phyloP scores from a whole-genome alignment of 2,329 filamentous ascomycete species.

The Metarhizium album region DNA sequence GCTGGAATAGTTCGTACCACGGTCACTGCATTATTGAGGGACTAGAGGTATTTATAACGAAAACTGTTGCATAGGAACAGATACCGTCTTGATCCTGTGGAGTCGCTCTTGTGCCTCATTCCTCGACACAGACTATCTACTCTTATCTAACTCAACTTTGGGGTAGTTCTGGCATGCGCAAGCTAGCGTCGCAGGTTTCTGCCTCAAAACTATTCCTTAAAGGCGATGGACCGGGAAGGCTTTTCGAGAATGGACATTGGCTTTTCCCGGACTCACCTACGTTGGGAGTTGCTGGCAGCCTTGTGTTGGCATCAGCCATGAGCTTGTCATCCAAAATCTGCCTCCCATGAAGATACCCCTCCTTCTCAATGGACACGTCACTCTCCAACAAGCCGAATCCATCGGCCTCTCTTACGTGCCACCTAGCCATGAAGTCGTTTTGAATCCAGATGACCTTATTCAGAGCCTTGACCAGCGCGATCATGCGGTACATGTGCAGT shows the following conservation, averaged over 20 bases:
- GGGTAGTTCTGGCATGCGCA: neutral
- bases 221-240: neutral
- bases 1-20: slow-evolving; percentile 2
- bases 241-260: neutral
- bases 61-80: neutral
- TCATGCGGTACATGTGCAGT: slow-evolving; percentile 56
- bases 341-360: slow-evolving; percentile 55
- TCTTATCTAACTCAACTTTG: neutral
- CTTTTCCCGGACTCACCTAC: neutral
- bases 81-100: neutral
- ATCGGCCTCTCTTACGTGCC: slow-evolving; percentile 61
- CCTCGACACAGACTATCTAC: neutral
- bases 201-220: neutral
- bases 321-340: slow-evolving; percentile 37
- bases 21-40: neutral
- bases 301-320: neutral
- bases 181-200: neutral
- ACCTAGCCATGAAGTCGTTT: slow-evolving; percentile 77
- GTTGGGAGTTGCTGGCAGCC: neutral
- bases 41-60: neutral
- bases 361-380: slow-evolving; percentile 43
- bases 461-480: slow-evolving; percentile 62
- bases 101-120: neutral
- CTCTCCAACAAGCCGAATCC: slow-evolving; percentile 41
- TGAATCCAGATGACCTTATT: slow-evolving; percentile 82